These are phyloP conservation scores for Fraxinus albicans DNA, from an alignment of 305 asterid species.

Conservation along the genomic window DNA sequence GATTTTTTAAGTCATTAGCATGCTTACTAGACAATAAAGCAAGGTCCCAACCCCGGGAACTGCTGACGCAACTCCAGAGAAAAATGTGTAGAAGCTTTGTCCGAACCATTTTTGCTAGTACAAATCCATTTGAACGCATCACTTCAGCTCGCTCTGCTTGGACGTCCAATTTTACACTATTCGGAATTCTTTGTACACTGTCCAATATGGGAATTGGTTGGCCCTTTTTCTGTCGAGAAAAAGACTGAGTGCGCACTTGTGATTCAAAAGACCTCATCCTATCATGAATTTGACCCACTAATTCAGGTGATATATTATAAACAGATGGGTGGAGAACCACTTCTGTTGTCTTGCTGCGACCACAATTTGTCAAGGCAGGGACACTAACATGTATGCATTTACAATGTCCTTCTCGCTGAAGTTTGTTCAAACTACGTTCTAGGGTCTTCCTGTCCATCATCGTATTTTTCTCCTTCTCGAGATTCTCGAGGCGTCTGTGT, in stretches of 20 bases:
- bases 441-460: constrained; percentile 76
- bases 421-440: constrained; percentile 72
- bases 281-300: constrained; percentile 72
- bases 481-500: constrained; percentile 67
- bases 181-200: constrained; percentile 67
- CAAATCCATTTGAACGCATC: constrained; percentile 78
- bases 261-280: constrained; percentile 67
- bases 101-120: constrained; percentile 79
- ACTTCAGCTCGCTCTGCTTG: constrained; percentile 58
- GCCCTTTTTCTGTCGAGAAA: constrained; percentile 49
- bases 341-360: constrained; percentile 57
- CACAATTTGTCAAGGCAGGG: constrained; percentile 82
- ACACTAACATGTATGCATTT: constrained; percentile 64
- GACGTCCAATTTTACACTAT: constrained; percentile 33
- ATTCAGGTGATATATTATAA: constrained; percentile 50
- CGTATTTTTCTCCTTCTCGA: constrained; percentile 62
- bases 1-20: constrained; percentile 61
- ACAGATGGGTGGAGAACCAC: constrained; percentile 86
- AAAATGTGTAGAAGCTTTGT: constrained; percentile 80
- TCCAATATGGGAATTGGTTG: constrained; percentile 54
- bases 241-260: constrained; percentile 55
- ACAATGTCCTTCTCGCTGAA: constrained; percentile 81
- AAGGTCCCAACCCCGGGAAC: constrained; percentile 57
- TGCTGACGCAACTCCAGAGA: constrained; percentile 68
- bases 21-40: constrained; percentile 44